A percentile compares a stretch with the other conserved stretches of the same genome.
Conservation (phyloP, 306 rosid genomes). For the Prunus davidiana region DNA sequence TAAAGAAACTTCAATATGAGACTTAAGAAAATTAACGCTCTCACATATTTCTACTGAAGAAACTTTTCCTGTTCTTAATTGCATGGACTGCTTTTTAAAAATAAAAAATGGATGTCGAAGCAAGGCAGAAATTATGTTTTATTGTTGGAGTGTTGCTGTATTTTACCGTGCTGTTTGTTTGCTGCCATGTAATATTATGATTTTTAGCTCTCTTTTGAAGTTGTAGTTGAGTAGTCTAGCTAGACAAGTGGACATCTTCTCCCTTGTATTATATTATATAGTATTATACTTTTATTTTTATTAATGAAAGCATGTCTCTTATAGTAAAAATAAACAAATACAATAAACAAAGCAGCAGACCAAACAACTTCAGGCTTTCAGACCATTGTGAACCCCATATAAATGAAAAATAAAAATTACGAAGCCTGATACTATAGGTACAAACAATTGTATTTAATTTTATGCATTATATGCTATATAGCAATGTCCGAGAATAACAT, state of each 20-base stretch:
- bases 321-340: no score
- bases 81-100: neutral
- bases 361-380: neutral
- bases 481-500: neutral
- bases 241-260: no score
- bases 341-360: neutral
- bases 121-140: neutral
- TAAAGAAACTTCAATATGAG: neutral
- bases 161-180: no score
- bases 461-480: neutral
- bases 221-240: no score
- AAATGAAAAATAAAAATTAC: neutral
- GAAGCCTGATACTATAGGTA: neutral
- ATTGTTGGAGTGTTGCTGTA: no score
- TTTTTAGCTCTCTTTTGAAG: no score
- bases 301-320: no score
- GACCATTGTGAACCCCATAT: neutral
- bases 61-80: neutral
- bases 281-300: no score
- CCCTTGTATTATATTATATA: no score
- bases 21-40: neutral
- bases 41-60: neutral
- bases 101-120: neutral
- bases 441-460: neutral
- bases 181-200: no score